Conservation (phyloP, 192 early-diverging fungal species). For the Chytriomyces hyalinus region DNA sequence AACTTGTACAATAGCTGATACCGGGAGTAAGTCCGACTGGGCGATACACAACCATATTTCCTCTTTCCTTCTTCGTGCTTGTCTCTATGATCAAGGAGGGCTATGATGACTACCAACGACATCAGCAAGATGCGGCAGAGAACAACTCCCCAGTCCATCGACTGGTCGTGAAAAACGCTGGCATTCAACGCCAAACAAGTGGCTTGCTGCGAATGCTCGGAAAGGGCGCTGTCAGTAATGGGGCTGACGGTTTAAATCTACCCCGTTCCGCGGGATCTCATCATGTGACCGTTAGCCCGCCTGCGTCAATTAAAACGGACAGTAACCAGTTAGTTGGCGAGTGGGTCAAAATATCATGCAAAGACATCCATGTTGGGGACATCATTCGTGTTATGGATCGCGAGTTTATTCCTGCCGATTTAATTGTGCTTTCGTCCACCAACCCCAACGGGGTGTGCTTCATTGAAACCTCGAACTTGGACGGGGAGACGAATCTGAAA, state of each 20-base stretch:
- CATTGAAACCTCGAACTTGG: slow-evolving; percentile 85
- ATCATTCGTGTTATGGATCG: slow-evolving; percentile 75
- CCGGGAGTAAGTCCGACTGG: slow-evolving; percentile 79
- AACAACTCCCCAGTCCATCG: slow-evolving; percentile 39
- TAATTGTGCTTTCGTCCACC: slow-evolving; percentile 72
- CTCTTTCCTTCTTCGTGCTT: slow-evolving; percentile 73
- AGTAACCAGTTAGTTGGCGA: background rate
- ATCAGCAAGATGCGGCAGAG: slow-evolving; percentile 41
- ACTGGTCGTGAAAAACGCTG: background rate
- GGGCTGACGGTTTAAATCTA: background rate
- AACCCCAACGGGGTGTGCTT: slow-evolving; percentile 78
- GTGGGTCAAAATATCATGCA: slow-evolving; percentile 39
- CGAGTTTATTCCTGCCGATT: slow-evolving; percentile 82
- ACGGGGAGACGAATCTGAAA: slow-evolving; percentile 91
- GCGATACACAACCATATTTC: slow-evolving; percentile 76
- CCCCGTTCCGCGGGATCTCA: background rate
- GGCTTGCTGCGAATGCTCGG: background rate
- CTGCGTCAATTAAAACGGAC: background rate
- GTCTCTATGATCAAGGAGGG: slow-evolving; percentile 71
- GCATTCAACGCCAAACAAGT: background rate
- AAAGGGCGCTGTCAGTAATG: background rate
- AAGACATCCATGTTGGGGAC: slow-evolving; percentile 74
- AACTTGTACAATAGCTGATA: slow-evolving; percentile 36
- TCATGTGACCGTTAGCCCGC: background rate
- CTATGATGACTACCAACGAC: slow-evolving; percentile 53